Percentiles rank a stretch among this genome's conserved stretches.
These are phyloP conservation scores for Gilbertella persicaria DNA, from an alignment of 371 early-diverging fungal species.

Conservation along the genomic window DNA sequence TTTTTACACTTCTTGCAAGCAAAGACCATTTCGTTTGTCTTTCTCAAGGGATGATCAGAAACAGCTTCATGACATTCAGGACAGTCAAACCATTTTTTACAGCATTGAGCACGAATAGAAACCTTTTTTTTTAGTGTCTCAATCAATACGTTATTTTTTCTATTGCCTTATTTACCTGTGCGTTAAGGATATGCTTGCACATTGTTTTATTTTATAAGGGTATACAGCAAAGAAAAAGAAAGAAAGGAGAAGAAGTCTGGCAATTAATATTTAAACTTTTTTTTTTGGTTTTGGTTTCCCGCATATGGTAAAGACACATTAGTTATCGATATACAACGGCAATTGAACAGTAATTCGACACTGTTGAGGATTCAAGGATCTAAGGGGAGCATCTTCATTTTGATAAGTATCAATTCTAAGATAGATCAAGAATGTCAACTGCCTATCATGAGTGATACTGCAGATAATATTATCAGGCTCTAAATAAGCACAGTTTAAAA, in stretches of 20 bases:
- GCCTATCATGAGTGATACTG: constrained; percentile 29
- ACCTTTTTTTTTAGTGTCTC: constrained; percentile 55
- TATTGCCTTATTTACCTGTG: constrained; percentile 67
- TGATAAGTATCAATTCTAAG: constrained; percentile 29
- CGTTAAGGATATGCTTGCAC: constrained; percentile 97
- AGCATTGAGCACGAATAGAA: constrained; percentile 91
- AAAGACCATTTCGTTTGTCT: constrained; percentile 91
- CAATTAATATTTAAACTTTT: not conserved
- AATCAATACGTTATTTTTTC: not conserved
- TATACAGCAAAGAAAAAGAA: not conserved
- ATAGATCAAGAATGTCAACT: constrained; percentile 37
- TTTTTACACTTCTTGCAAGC: constrained; percentile 98
- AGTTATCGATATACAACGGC: constrained; percentile 29
- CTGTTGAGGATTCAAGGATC: constrained; percentile 6
- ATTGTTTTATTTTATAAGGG: too few relatives aligned
- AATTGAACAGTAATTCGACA: constrained; percentile 35
- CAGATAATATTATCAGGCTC: constrained; percentile 62
- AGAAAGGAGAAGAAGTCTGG: not conserved
- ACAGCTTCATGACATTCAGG: constrained; percentile 92
- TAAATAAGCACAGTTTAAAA: constrained; percentile 53
- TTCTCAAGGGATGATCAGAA: constrained; percentile 78
- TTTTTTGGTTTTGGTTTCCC: constrained; percentile 6
- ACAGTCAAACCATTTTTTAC: constrained; percentile 97
- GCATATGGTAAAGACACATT: too few relatives aligned
- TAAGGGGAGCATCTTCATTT: constrained; percentile 13